phyloP scores from a whole-genome alignment of 257 asterid species.

The Solanum neorickii region DNA sequence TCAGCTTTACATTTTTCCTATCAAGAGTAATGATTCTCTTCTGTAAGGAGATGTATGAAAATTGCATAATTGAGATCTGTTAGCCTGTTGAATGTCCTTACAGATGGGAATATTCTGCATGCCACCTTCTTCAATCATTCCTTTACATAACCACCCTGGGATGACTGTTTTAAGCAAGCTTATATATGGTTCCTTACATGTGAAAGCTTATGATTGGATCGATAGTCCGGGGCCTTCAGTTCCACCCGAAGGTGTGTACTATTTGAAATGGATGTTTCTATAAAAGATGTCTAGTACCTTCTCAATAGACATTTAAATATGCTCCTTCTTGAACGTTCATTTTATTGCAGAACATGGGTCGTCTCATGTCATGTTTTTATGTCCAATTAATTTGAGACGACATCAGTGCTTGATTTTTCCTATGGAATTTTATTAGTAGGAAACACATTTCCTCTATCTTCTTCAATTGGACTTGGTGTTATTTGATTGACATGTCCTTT shows the following conservation, averaged over 20 bases:
- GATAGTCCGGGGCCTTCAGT: conserved; percentile 59
- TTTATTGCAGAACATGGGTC: background rate
- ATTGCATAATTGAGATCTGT: background rate
- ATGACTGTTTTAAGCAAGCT: conserved; percentile 99
- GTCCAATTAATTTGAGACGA: background rate
- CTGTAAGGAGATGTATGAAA: background rate
- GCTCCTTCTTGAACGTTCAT: background rate
- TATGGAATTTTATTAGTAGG: background rate
- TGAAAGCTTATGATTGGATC: conserved; percentile 90
- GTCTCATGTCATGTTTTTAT: background rate
- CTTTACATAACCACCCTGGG: conserved; percentile 99
- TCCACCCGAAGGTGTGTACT: conserved; percentile 57
- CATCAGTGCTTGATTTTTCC: background rate
- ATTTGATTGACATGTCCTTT: background rate
- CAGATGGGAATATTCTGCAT: conserved; percentile 98
- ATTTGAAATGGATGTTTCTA: background rate
- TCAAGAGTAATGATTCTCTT: background rate
- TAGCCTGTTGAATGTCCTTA: conserved; percentile 8
- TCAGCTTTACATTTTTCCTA: background rate
- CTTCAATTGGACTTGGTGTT: background rate
- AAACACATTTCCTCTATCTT: background rate
- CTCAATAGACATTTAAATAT: background rate
- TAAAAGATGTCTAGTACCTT: background rate
- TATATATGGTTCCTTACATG: conserved; percentile 82
- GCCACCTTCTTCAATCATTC: conserved; percentile 94